Evolutionary conservation across 768 basidiomycete genomes (phyloP).

Genomic region (Artomyces pyxidatus): DNA sequence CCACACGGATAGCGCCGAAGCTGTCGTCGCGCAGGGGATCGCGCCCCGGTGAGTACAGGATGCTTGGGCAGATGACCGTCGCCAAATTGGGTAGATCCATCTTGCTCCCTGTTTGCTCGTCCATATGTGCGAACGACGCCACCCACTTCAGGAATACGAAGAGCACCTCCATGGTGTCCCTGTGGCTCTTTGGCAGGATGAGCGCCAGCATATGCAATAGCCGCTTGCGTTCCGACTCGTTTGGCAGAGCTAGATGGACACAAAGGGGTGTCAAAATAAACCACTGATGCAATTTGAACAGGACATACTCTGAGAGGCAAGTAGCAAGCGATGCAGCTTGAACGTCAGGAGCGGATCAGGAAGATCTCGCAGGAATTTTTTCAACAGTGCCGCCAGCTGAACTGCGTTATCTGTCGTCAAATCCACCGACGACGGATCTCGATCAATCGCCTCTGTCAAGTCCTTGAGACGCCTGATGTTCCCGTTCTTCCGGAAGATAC

Average conservation of each 20-base stretch:
- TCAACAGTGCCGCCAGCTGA: conserved; percentile 91
- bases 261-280: conserved; percentile 10
- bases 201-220: conserved; percentile 81
- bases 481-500: conserved; percentile 97
- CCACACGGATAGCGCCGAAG: conserved; percentile 78
- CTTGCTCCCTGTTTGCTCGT: conserved; percentile 94
- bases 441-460: conserved; percentile 86
- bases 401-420: conserved; percentile 93
- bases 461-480: conserved; percentile 92
- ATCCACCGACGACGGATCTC: conserved; percentile 89
- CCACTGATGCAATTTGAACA: background rate
- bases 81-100: conserved; percentile 97
- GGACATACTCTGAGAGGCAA: conserved; percentile 78
- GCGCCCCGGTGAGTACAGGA: conserved; percentile 80
- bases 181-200: conserved; percentile 85
- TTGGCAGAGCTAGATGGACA: conserved; percentile 53
- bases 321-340: conserved; percentile 83
- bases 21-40: conserved; percentile 91
- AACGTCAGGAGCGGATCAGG: conserved; percentile 96
- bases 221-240: conserved; percentile 70
- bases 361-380: conserved; percentile 93
- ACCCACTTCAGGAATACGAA: conserved; percentile 99
- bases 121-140: conserved; percentile 96
- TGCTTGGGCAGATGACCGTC: conserved; percentile 97
- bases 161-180: conserved; percentile 95